Conservation (phyloP, 495 filamentous ascomycete species). For the Letharia lupina region DNA sequence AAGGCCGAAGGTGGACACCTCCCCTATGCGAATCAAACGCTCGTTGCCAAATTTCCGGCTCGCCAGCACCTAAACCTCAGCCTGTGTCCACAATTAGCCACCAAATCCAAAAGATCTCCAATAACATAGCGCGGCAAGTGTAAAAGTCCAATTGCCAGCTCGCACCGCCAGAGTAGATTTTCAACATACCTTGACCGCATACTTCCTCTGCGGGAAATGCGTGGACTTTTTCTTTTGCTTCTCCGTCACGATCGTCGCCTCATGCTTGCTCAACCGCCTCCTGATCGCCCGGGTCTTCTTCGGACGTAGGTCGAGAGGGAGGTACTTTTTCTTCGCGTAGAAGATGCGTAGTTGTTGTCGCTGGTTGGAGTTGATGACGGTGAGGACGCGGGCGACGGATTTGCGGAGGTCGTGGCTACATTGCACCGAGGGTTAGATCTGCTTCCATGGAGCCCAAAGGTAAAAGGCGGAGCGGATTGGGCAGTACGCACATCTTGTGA, state of each 20-base stretch:
- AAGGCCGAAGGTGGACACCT: neutral
- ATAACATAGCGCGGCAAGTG: neutral
- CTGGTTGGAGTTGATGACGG: conserved; percentile 99
- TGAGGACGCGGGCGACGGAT: conserved; percentile 95
- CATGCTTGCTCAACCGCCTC: conserved; percentile 81
- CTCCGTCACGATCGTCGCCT: conserved; percentile 68
- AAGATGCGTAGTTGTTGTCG: conserved; percentile 93
- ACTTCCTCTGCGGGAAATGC: conserved; percentile 98
- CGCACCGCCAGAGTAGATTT: too few relatives aligned
- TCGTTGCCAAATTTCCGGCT: neutral
- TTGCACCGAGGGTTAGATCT: conserved; percentile 1
- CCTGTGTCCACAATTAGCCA: neutral
- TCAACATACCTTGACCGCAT: conserved; percentile 81
- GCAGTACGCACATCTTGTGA: conserved; percentile 71
- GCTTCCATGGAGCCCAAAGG: neutral
- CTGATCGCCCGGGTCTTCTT: conserved; percentile 96
- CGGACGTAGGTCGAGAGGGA: conserved; percentile 89
- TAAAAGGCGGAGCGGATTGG: neutral
- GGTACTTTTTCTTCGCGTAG: conserved; percentile 99
- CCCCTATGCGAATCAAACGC: neutral
- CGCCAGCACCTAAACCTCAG: conserved; percentile 1
- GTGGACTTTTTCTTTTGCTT: conserved; percentile 88
- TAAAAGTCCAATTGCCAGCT: neutral
- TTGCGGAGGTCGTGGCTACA: conserved; percentile 96
- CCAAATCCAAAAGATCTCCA: neutral